Conservation (phyloP, 768 basidiomycete genomes). For the Agrocybe praecox region DNA sequence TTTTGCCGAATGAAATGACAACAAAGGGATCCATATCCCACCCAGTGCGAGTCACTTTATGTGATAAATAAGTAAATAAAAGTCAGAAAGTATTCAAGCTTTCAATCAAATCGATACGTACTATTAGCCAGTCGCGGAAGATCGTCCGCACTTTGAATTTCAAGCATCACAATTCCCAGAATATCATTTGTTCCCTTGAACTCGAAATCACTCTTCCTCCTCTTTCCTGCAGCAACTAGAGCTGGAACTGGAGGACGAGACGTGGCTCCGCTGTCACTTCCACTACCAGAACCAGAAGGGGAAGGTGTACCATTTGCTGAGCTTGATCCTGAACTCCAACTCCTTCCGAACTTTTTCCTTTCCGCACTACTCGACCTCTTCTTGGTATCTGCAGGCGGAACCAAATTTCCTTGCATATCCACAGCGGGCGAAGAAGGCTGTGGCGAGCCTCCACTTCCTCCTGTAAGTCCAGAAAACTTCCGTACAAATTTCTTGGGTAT, state of each 20-base stretch:
- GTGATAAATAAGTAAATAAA: not conserved
- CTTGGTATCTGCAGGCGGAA: constrained; percentile 3
- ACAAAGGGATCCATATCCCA: constrained; percentile 99
- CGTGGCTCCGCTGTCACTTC: constrained; percentile 3
- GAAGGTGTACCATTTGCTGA: constrained; percentile 8
- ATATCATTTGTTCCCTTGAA: constrained; percentile 79
- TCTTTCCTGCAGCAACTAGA: constrained; percentile 10
- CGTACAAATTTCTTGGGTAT: constrained; percentile 26
- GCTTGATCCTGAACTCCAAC: constrained; percentile 23
- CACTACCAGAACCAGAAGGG: constrained; percentile 13
- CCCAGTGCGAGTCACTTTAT: constrained; percentile 76
- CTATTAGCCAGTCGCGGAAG: constrained; percentile 87
- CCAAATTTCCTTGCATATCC: constrained; percentile 13
- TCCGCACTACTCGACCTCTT: constrained; percentile 21
- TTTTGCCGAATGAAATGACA: constrained; percentile 95
- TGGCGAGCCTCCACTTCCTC: constrained; percentile 1
- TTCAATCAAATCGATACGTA: constrained; percentile 39
- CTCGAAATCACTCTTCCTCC: constrained; percentile 30
- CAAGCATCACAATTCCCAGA: constrained; percentile 93
- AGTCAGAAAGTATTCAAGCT: not conserved
- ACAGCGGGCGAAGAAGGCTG: constrained; percentile 17
- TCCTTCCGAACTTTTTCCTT: constrained; percentile 27
- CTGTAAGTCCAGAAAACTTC: constrained; percentile 22
- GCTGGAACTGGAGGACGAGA: not conserved
- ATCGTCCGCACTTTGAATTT: constrained; percentile 83